phyloP scores from a whole-genome alignment of 1,284 basidiomycete species.

The Xerocomus minutiporus region DNA sequence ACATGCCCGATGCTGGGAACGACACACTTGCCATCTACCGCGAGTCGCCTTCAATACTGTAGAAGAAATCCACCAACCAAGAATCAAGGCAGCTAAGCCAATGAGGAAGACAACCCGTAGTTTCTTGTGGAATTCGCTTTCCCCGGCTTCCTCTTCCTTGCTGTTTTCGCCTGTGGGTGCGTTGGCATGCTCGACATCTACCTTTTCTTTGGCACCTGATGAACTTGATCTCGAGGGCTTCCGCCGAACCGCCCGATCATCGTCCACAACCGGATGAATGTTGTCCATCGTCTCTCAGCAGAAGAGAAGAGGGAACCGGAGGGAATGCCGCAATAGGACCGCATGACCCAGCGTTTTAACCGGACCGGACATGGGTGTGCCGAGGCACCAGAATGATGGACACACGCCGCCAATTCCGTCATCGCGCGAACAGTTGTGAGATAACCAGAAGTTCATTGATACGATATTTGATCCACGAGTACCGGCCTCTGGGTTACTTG shows the following conservation, averaged over 20 bases:
- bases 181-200: conserved; percentile 13
- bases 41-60: conserved; percentile 64
- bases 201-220: conserved; percentile 22
- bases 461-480: neutral
- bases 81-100: conserved; percentile 53
- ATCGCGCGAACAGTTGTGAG: neutral
- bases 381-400: neutral
- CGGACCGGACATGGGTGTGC: neutral
- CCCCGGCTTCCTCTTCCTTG: conserved; percentile 17
- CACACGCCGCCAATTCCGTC: too few relatives aligned
- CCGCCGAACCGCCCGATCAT: conserved; percentile 16
- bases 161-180: conserved; percentile 25
- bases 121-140: conserved; percentile 22
- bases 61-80: conserved; percentile 79
- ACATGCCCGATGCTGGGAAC: conserved; percentile 1
- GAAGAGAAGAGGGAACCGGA: neutral
- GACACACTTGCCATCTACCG: conserved; percentile 55
- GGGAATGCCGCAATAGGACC: neutral
- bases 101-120: conserved; percentile 44
- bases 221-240: conserved; percentile 14
- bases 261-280: neutral
- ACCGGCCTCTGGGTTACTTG: neutral
- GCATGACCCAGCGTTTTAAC: conserved; percentile 1
- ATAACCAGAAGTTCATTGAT: neutral
- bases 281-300: conserved; percentile 19